Evolutionary conservation across 169 alveolate species (phyloP), one percentile per base, ranked within the genome.

Genomic region (Cryptosporidium muris): DNA sequence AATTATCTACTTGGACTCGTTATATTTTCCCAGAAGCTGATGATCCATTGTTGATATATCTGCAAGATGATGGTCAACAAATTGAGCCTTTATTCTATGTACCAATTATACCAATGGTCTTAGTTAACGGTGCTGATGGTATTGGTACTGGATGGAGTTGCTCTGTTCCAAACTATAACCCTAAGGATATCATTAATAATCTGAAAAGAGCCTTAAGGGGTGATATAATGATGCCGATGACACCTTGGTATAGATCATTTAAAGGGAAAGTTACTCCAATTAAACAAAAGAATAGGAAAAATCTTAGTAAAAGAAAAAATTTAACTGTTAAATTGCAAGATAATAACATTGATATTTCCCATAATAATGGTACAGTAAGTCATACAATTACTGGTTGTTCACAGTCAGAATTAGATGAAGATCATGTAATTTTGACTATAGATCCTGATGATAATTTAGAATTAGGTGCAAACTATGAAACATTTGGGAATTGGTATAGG

Each of bases 81-180:
- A 97, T 98, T 45, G 99, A 98, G 88, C 99, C 99, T 40, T 95
- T 94, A 56, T 97, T 95, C 94, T 98, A 97, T 90, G 94, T 96
- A 0, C 99, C 99, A 8, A 96, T 98, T 42, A 91, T 98, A 12
- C 99, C 99, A 14, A 93, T 97, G 94, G 96, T 96, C 40, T 93
- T 98, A 12, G 97, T 97, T 51, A 98, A 98, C 90, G 99, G 99
- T 36, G 95, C 99, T 45, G 99, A 98, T 65, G 99, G 99, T 52
- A 98, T 97, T 25, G 99, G 99, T 37, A 97, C 99, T 14, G 99
- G 99, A 0, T 97, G 97, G 96, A 91, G 95, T 11, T 92, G 96
- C 14, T 91, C 90, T 53, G 94, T 97, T 42, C 99, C 99, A n/a
- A 95, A 94, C 90, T 97, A 92, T 91, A 96, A 97, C 91, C 99